phyloP scores from a whole-genome alignment of 2,329 filamentous ascomycete species.

The Botrytis pseudocinerea region DNA sequence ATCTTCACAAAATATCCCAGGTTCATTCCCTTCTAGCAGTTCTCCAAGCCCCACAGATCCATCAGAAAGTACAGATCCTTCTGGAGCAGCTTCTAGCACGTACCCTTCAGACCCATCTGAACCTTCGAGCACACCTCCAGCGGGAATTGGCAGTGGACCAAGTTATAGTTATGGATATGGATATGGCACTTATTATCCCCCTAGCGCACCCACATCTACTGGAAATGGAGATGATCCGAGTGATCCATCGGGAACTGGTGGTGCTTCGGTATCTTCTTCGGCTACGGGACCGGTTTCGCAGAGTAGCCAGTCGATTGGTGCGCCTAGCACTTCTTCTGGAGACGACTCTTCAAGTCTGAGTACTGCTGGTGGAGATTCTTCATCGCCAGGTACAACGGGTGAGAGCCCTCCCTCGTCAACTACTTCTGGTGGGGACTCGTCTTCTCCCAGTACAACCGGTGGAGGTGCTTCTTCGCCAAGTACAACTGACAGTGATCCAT shows the following conservation, averaged over 20 bases:
- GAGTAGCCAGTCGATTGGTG: not conserved
- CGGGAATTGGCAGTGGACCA: not conserved
- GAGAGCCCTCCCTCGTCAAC: not conserved
- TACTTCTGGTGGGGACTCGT: not conserved
- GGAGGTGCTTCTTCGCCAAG: not conserved
- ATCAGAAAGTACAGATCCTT: not conserved
- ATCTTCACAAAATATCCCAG: not conserved
- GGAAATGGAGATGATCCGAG: not conserved
- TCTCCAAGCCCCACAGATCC: not conserved
- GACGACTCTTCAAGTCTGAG: not conserved
- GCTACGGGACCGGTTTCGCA: not conserved
- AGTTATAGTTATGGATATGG: conserved; percentile 7
- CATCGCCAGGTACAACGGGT: not conserved
- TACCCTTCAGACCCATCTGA: not conserved
- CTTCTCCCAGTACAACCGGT: not conserved
- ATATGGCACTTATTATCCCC: conserved; percentile 3
- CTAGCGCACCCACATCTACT: not conserved
- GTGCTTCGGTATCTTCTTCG: not conserved
- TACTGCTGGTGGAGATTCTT: not conserved
- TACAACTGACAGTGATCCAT: not conserved
- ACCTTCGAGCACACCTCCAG: not conserved
- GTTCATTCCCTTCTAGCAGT: not conserved
- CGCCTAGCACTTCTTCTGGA: not conserved
- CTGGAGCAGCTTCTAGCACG: not conserved
- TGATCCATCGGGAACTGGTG: not conserved